A percentile compares a stretch with the other conserved stretches of the same genome.
Evolutionary conservation across 805 yeast genomes (phyloP).

Genomic region (Dipodascopsis tothii): DNA sequence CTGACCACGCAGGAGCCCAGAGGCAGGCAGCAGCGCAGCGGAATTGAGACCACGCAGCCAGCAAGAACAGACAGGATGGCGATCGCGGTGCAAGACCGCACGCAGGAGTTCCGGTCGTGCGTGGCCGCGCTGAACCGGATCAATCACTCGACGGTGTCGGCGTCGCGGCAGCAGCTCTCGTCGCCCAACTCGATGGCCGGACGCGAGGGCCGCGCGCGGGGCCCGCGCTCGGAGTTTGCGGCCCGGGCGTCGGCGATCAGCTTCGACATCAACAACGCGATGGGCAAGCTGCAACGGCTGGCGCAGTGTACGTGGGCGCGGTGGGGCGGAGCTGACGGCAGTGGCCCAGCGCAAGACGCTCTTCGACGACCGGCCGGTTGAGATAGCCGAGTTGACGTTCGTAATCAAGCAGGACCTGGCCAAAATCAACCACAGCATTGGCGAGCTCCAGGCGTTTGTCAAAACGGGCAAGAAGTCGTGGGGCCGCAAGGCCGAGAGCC

Average conservation of each 20-base stretch:
- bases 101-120: constrained; percentile 87
- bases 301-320: constrained; percentile 42
- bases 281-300: constrained; percentile 68
- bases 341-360: constrained; percentile 84
- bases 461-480: constrained; percentile 32
- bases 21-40: too few relatives aligned
- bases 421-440: constrained; percentile 64
- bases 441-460: constrained; percentile 50
- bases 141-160: constrained; percentile 37
- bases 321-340: neutral
- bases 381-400: constrained; percentile 83
- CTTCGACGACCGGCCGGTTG: constrained; percentile 90
- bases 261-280: constrained; percentile 78
- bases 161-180: constrained; percentile 25
- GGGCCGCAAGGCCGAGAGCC: constrained; percentile 41
- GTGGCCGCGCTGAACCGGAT: constrained; percentile 62
- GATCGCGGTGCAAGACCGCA: constrained; percentile 49
- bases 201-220: constrained; percentile 21
- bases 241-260: constrained; percentile 73
- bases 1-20: too few relatives aligned
- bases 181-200: constrained; percentile 15
- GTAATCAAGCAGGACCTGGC: constrained; percentile 77
- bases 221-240: constrained; percentile 50
- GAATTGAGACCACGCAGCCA: too few relatives aligned
- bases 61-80: too few relatives aligned